Conservation (phyloP, 1,284 basidiomycete species). For the Sanghuangporus sanghuang region DNA sequence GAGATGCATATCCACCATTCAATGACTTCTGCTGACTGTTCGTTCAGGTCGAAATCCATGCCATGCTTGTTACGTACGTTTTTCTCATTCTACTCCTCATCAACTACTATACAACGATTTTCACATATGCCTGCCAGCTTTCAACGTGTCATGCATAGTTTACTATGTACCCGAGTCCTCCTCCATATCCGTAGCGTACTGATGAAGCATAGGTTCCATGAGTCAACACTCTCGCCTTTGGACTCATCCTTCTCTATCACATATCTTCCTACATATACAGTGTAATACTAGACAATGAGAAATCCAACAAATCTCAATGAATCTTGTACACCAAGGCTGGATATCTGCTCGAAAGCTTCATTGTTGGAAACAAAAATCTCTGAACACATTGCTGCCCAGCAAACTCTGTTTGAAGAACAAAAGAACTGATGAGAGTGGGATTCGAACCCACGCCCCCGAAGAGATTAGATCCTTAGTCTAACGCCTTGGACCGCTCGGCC, state of each 20-base stretch:
- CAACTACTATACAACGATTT: neutral
- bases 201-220: neutral
- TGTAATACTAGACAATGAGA: neutral
- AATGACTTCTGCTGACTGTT: neutral
- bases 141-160: neutral
- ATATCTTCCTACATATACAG: neutral
- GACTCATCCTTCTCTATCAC: neutral
- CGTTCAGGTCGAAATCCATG: neutral
- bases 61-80: neutral
- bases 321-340: no score
- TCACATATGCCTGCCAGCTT: neutral
- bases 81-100: neutral
- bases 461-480: conserved; percentile 47
- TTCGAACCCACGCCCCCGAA: conserved; percentile 64
- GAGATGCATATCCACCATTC: neutral
- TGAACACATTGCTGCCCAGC: neutral
- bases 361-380: no score
- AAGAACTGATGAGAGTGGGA: conserved; percentile 50
- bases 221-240: neutral
- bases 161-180: neutral
- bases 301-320: no score
- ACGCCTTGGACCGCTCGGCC: conserved; percentile 84
- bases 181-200: neutral
- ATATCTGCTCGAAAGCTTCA: no score
- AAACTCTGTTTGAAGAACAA: neutral